A percentile compares a stretch with the other conserved stretches of the same genome.
Conservation (phyloP, 176 grass and related monocot genomes). For the Calamus simplicifolius region DNA sequence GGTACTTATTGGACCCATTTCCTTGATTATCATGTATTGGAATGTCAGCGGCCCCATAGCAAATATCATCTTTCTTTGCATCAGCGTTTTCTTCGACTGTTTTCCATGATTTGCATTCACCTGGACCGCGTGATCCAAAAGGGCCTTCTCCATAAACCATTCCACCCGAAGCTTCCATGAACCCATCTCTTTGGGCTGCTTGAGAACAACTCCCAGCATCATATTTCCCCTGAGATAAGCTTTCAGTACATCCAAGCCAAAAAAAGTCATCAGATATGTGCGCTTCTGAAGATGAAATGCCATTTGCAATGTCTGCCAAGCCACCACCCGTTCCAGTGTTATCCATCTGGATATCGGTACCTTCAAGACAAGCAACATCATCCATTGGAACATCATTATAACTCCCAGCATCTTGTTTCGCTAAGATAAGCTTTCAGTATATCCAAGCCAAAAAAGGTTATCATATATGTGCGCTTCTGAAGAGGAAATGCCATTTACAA, state of each 20-base stretch:
- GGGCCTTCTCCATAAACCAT: slow-evolving; percentile 1
- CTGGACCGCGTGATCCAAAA: slow-evolving; percentile 10
- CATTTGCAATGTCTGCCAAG: neutral
- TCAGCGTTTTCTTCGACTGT: neutral
- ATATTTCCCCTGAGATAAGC: neutral
- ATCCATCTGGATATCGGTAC: neutral
- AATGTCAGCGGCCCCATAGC: too few species aligned
- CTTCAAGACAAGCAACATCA: neutral
- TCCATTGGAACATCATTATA: too few species aligned
- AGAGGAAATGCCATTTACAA: too few species aligned
- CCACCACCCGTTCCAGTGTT: too few species aligned
- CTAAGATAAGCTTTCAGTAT: too few species aligned
- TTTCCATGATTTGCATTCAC: slow-evolving; percentile 27
- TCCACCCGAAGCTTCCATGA: slow-evolving; percentile 10
- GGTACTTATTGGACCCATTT: too few species aligned
- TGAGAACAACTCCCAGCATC: neutral
- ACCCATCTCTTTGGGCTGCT: neutral
- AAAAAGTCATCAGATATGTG: neutral
- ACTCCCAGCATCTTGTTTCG: too few species aligned
- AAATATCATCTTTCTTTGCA: neutral
- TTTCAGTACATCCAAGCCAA: neutral
- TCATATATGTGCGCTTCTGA: too few species aligned
- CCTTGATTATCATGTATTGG: too few species aligned
- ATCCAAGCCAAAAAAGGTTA: too few species aligned
- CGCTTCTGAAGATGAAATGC: neutral